Evolutionary conservation across 2,329 filamentous ascomycete species (phyloP).

Genomic region (Cordyceps tenuipes): DNA sequence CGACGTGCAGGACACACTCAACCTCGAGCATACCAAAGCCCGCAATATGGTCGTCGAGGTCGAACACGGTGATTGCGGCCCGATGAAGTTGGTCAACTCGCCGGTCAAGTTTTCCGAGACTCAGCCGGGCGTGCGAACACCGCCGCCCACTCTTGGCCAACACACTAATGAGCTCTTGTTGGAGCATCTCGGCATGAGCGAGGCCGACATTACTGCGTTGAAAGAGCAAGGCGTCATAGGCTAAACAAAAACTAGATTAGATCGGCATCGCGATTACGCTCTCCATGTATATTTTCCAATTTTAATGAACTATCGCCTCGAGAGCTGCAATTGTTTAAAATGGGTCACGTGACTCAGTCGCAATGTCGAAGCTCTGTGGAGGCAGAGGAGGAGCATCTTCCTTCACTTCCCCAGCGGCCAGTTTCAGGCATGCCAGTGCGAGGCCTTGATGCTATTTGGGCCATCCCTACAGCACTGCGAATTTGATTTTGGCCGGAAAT

Average conservation of each 20-base stretch:
- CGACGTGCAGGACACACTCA: conserved; percentile 76
- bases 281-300: not conserved
- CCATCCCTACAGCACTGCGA: not conserved
- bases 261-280: not conserved
- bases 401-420: not conserved
- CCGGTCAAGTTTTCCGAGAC: conserved; percentile 90
- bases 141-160: conserved; percentile 79
- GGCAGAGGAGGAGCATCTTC: not conserved
- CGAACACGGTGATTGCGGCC: conserved; percentile 73
- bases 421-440: not conserved
- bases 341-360: not conserved
- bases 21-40: conserved; percentile 76
- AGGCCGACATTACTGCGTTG: conserved; percentile 51
- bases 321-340: not conserved
- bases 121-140: conserved; percentile 63
- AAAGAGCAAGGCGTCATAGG: conserved; percentile 59
- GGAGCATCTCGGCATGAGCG: conserved; percentile 52
- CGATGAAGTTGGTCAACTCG: conserved; percentile 84
- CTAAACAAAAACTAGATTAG: conserved; percentile 21
- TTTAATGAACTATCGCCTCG: not conserved
- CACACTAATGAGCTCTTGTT: conserved; percentile 73
- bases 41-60: conserved; percentile 86
- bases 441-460: too few species aligned
- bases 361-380: not conserved
- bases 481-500: not conserved